phyloP scores from a whole-genome alignment of 495 filamentous ascomycete species.

The Xylaria flabelliformis region DNA sequence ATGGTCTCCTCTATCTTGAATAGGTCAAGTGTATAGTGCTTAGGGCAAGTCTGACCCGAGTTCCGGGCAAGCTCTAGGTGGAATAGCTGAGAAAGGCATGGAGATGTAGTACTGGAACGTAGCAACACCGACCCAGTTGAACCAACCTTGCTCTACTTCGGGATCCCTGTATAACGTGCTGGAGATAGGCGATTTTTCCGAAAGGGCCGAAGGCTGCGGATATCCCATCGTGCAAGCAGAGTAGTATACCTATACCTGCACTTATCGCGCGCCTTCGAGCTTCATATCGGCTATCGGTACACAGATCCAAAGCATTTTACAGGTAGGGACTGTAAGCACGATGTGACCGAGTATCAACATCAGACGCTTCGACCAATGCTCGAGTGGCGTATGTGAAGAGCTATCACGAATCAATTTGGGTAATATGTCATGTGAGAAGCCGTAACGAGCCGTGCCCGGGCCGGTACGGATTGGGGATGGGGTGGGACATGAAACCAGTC shows the following conservation, averaged over 20 bases:
- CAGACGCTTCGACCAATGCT: background rate
- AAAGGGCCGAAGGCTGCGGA: conserved; percentile 22
- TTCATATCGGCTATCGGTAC: background rate
- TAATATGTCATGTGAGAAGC: conserved; percentile 24
- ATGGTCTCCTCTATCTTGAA: background rate
- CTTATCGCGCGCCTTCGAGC: background rate
- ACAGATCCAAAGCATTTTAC: background rate
- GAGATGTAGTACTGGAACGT: conserved; percentile 18
- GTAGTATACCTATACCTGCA: background rate
- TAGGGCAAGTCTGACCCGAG: conserved; percentile 10
- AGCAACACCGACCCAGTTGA: conserved; percentile 9
- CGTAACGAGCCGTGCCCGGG: conserved; percentile 22
- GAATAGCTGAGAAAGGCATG: background rate
- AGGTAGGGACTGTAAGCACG: background rate
- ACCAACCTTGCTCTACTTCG: background rate
- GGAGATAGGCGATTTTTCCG: conserved; percentile 29
- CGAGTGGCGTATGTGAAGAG: background rate
- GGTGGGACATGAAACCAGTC: conserved; percentile 9
- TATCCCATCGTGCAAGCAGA: background rate
- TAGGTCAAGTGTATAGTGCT: background rate
- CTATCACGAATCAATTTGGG: conserved; percentile 19
- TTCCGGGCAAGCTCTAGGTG: conserved; percentile 8
- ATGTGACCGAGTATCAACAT: background rate
- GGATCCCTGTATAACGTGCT: conserved; percentile 24
- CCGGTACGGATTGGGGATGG: conserved; percentile 15